phyloP scores from a whole-genome alignment of 148 eudicot species.

The Spergularia bocconei region DNA sequence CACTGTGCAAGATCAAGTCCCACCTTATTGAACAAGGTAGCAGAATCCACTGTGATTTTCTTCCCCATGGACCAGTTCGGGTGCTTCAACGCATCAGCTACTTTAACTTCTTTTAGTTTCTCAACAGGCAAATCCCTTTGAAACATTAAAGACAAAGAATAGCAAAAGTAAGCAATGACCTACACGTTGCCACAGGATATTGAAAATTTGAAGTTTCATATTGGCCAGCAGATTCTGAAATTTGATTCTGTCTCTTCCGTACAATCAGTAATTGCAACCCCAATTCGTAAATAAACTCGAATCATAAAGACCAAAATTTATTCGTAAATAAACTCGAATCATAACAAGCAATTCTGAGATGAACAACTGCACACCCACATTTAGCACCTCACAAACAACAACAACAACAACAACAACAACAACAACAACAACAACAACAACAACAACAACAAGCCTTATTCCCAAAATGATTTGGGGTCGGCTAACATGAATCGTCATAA shows the following conservation, averaged over 20 bases:
- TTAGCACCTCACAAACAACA: not conserved
- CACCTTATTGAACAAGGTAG: constrained; percentile 97
- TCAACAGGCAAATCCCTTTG: constrained; percentile 96
- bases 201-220: too few relatives aligned
- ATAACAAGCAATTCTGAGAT: not conserved
- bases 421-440: too few relatives aligned
- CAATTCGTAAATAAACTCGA: too few relatives aligned
- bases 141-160: constrained; percentile 6
- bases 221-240: not conserved
- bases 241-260: not conserved
- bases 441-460: too few relatives aligned
- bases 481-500: too few relatives aligned
- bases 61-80: constrained; percentile 99
- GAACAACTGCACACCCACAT: not conserved
- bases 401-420: too few relatives aligned
- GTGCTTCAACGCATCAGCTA: constrained; percentile 98
- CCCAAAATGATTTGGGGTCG: too few relatives aligned
- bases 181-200: not conserved
- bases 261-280: not conserved
- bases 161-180: constrained; percentile 6
- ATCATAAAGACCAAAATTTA: too few relatives aligned
- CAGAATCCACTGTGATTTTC: constrained; percentile 96
- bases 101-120: constrained; percentile 86
- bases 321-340: too few relatives aligned
- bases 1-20: not conserved